Evolutionary conservation across 2,329 filamentous ascomycete genomes (phyloP), one percentile per base, ranked within the genome.

Genomic region (Sarocladium oryzae): DNA sequence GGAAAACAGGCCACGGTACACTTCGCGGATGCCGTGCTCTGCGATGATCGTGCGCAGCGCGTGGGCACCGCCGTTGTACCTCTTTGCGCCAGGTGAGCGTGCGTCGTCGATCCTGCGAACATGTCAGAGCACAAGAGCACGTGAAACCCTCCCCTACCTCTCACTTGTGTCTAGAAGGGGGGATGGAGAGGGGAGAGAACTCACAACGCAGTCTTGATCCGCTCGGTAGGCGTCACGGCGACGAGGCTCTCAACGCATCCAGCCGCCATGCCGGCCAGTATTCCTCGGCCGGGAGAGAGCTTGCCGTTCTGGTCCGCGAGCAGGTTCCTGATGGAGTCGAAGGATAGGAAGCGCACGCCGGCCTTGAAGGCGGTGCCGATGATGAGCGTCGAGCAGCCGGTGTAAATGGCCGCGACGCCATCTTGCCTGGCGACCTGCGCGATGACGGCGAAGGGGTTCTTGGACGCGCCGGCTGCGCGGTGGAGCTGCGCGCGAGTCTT

Each of bases 181-280:
- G n/a, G n/a, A n/a, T n/a, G n/a, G n/a, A n/a, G 13, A 45, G 15
- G 23, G 23, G 10, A 6, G 4, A 11, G 15, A 30, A 60, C 64
- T 50, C 69, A 63, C 58, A 86, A 61, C 0, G 82, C 82, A 1
- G 84, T 87, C 62, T 86, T 87, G 59, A 87, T 79, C 15, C 83
- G 72, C 59, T 87, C 84, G 0, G 81, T 84, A 0, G 84, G 84
- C 2, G 83, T 87, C 1, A 87, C 83, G 1, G 81, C 82, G n/a
- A 78, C 73, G 0, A 83, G 70, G 51, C 75, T 81, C 16, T 83
- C 82, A 0, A 83, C 73, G 0, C 81, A 73, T 0, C 84, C 84
- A 0, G 81, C 78, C 1, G 72, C 67, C 79, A 86, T 85, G 8
- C 84, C 84, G 4, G 82, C 82, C 0, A 79, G 59, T n/a, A 86